Evolutionary conservation across 225 moss, liverwort and hornwort species (phyloP), one percentile per base, ranked within the genome.

Genomic region (Marchantia polymorpha): DNA sequence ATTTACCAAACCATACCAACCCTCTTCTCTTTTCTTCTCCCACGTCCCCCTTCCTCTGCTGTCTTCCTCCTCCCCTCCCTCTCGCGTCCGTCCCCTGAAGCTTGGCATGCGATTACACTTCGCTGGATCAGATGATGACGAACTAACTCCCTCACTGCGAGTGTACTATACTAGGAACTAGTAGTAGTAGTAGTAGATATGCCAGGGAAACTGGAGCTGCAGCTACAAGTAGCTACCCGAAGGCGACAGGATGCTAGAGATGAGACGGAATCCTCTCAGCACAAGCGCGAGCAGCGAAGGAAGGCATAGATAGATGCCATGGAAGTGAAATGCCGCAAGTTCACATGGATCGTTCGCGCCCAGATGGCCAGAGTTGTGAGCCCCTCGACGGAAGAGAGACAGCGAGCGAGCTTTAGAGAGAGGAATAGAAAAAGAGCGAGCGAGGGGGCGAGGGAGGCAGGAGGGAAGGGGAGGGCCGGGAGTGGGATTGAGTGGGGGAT

Each of bases 61-160:
- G 19, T 56, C 56, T 2, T 19, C 19, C 19, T 56, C 56, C 56
- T 56, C 19, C 56, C 56, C 56, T 56, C 19, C 19, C 56, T 56
- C 19, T 56, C 56, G 4, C 2, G 39, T 39, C 39, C 39, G 39
- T 39, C 39, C 39, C 39, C 23, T 64, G 64, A 22, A 64, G 64
- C 25, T 64, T 64, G 5, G 58, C 58, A 15, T 58, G 58, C 17
- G 58, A 58, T 58, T 20, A 58, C 17, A 58, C 20, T 58, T 16
- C 58, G 58, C 17, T 15, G 64, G n/a, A 64, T 64, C 64, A 64
- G 64, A 27, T 64, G 64, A 64, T 64, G 64, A 64, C 64, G 68
- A 26, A 30, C 58, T 58, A 20, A 58, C 14, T 58, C 12, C 16
- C 58, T 58, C 58, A 16, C 58, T 58, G 17, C 15, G 5, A 58